Conservation (phyloP, 1,139 yeast species). For the Taiozyma sp. region DNA sequence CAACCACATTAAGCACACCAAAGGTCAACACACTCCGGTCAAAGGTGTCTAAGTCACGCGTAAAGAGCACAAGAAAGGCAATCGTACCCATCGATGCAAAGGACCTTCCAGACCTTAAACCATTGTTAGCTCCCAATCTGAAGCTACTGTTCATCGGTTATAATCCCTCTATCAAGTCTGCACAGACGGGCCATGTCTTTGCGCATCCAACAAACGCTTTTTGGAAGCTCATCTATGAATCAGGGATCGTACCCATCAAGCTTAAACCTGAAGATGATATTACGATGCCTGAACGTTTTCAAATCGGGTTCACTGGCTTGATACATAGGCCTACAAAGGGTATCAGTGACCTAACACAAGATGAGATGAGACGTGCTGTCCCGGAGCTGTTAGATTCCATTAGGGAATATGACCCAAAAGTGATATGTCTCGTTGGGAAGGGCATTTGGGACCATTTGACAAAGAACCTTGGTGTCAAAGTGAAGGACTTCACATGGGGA, state of each 20-base stretch:
- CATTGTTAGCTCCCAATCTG: conserved; percentile 19
- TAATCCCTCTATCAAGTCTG: conserved; percentile 70
- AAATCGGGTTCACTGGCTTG: conserved; percentile 70
- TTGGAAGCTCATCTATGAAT: conserved; percentile 61
- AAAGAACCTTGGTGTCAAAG: not conserved
- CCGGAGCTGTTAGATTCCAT: conserved; percentile 49
- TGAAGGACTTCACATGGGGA: conserved; percentile 45
- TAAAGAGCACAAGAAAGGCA: not conserved
- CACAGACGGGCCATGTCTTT: conserved; percentile 62
- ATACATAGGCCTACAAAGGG: conserved; percentile 62
- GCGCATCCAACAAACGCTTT: conserved; percentile 70
- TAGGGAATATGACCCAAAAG: conserved; percentile 31
- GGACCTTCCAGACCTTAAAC: conserved; percentile 9
- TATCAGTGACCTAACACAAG: conserved; percentile 46
- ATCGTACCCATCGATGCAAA: not conserved
- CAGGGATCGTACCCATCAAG: conserved; percentile 36
- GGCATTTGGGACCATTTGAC: conserved; percentile 61
- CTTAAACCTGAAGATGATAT: conserved; percentile 41
- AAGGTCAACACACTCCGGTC: not conserved
- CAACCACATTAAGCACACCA: not conserved
- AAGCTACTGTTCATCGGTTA: conserved; percentile 61
- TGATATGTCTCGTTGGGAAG: conserved; percentile 63
- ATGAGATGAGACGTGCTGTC: conserved; percentile 55
- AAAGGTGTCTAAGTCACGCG: not conserved
- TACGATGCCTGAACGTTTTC: conserved; percentile 33